Evolutionary conservation across 805 yeast genomes (phyloP), one percentile per base, ranked within the genome.

Genomic region (Wickerhamomyces canadensis): DNA sequence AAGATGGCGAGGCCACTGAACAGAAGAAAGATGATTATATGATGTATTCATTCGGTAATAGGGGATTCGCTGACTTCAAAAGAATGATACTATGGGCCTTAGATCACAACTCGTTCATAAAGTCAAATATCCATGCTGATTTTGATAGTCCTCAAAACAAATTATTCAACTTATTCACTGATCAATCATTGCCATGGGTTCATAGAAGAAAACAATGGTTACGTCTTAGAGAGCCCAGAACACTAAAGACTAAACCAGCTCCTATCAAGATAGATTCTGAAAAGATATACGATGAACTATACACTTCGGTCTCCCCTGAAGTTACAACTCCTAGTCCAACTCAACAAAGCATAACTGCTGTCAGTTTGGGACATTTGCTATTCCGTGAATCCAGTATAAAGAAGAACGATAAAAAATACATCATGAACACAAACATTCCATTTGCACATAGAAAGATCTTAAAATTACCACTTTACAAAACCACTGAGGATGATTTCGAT

Each of bases 1-100:
- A 25, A 14, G 30, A 23, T n/a, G 14, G 3, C 6, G 24, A 40
- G 6, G 9, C 33, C 12, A 5, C 10, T 5, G 22, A 26, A 15
- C 5, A 13, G 12, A 27, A 38, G 34, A 16, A 32, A 22, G 19
- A 27, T 8, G 34, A 40, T 12, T 49, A 48, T 26, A 26, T 26
- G 4, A 45, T 52, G 44, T 41, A 40, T n/a, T 35, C 55, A 3
- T 29, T 51, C 2, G 54, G 52, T 7, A 19, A 14, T 2, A 43
- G 36, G 31, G 48, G 41, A 37, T 43, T 52, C 31, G 23, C 40
- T 6, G 45, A 44, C 23, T 52, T 54, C 1, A 54, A 44, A 38
- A 42, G 55, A 42, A 25, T 54, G 23, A 44, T 51, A 9, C 33
- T 52, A 3, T 52, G 59, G 57, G 40, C 53, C 2, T 36, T 52